Base-by-base conservation (phyloP, 2,329 filamentous ascomycete species). In the Aspergillus transmontanensis region DNA sequence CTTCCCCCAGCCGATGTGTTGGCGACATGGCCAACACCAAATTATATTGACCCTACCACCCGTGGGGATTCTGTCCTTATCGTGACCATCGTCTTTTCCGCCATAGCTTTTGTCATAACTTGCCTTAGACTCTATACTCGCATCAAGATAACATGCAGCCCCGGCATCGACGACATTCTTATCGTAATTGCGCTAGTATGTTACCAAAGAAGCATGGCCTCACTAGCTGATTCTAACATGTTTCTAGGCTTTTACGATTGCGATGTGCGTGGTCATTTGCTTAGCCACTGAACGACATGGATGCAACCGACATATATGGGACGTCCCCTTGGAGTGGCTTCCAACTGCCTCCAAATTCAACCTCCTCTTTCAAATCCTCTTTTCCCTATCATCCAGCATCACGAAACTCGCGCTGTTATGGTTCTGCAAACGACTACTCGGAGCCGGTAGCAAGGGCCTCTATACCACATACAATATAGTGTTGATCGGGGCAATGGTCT, bases 111-210 rank as follows among this genome's bases (percentile, higher is more conserved):
- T 11, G 32, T 80, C 1, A 70, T 82, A 2, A 80, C 82, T 58
- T 60, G 66, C 16, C 74, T 82, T 36, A 79, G 84, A 23, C 72
- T 85, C 51, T 85, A 80, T 71, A 82, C 82, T 19, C 77, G 83
- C 19, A 32, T 82, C 1, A 68, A 71, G 14, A 76, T 85, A 30
- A 80, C 80, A 12, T 80, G 75, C 65, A 84, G 79, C 23, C 74
- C 79, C 32, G 83, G 83, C 16, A 26, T 81, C 6, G 83, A 85
- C 63, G 83, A 85, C 67, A 63, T 78, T 21, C 68, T 85, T 12
- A 81, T 84, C 56, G 67, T 81, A 41, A 50, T 80, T 41, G 79
- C 80, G 11, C 75, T 84, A 68, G 64, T 83, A 68, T 26, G 69
- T 66, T 41, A 36, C 12, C 10, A n/a, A 53, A 6, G 10, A 51